A percentile compares a stretch with the other conserved stretches of the same genome.
Conservation (phyloP, 2,329 filamentous ascomycete species). For the Apiospora sp. region DNA sequence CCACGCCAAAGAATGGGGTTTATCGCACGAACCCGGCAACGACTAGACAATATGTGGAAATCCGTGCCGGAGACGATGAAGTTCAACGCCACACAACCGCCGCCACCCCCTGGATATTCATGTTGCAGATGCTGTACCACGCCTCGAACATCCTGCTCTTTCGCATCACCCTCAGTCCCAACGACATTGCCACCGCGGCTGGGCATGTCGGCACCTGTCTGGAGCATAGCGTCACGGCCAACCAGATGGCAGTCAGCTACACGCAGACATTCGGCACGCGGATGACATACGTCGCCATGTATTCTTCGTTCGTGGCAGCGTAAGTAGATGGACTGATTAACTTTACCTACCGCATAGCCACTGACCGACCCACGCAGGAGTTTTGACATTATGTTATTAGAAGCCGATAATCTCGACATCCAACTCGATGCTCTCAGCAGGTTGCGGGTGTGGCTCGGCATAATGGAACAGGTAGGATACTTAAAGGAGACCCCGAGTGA, state of each 20-base stretch:
- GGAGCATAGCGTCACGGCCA: constrained; percentile 22
- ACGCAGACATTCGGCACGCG: constrained; percentile 15
- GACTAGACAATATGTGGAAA: constrained; percentile 2
- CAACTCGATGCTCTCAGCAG: constrained; percentile 5
- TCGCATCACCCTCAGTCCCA: neutral
- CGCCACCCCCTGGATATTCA: constrained; percentile 18
- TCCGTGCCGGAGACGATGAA: constrained; percentile 17
- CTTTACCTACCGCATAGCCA: neutral
- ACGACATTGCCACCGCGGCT: neutral
- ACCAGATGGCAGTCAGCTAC: constrained; percentile 9
- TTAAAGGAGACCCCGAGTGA: neutral
- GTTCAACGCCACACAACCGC: neutral
- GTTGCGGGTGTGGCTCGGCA: constrained; percentile 9
- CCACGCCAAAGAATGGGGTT: neutral
- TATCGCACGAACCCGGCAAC: neutral
- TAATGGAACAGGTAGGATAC: constrained; percentile 19
- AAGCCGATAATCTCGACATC: neutral
- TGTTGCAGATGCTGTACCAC: constrained; percentile 22
- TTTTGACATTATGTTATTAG: constrained; percentile 15
- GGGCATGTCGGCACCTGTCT: constrained; percentile 6
- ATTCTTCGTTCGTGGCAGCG: constrained; percentile 20
- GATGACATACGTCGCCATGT: constrained; percentile 21
- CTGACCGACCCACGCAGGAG: neutral
- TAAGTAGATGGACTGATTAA: neutral
- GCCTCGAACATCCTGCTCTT: constrained; percentile 5